Evolutionary conservation across 495 filamentous ascomycete species (phyloP).

Genomic region (Aspergillus leporis): DNA sequence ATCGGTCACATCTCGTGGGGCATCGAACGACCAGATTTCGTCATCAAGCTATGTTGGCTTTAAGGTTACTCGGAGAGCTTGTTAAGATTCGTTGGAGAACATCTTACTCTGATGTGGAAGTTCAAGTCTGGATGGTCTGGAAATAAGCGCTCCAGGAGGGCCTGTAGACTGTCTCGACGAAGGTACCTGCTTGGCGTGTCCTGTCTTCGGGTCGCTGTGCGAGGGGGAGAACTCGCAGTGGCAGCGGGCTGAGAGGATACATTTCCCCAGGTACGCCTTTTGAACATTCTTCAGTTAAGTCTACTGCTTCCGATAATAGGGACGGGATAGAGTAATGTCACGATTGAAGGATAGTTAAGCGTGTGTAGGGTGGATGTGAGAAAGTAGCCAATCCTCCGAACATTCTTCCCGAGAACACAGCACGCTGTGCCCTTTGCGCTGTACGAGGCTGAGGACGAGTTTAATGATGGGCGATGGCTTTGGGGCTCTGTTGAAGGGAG

Average conservation of each 20-base stretch:
- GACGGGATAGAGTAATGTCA: neutral
- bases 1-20: conserved; percentile 29
- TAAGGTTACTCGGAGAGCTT: neutral
- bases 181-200: conserved; percentile 28
- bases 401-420: neutral
- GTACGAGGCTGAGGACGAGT: neutral
- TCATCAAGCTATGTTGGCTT: conserved; percentile 27
- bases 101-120: conserved; percentile 31
- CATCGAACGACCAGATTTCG: conserved; percentile 37
- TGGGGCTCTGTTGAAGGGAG: neutral
- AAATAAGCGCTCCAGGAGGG: conserved; percentile 34
- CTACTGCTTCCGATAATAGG: neutral
- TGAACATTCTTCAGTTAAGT: conserved; percentile 2
- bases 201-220: neutral
- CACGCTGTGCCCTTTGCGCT: neutral
- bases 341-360: neutral
- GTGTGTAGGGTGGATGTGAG: neutral
- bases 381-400: neutral
- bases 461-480: neutral
- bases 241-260: neutral
- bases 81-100: neutral
- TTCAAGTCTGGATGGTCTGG: conserved; percentile 30
- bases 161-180: conserved; percentile 29
- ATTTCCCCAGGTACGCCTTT: neutral
- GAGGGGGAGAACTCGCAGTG: neutral